phyloP scores from a whole-genome alignment of 495 filamentous ascomycete genomes.

The Parathielavia hyrcaniae region DNA sequence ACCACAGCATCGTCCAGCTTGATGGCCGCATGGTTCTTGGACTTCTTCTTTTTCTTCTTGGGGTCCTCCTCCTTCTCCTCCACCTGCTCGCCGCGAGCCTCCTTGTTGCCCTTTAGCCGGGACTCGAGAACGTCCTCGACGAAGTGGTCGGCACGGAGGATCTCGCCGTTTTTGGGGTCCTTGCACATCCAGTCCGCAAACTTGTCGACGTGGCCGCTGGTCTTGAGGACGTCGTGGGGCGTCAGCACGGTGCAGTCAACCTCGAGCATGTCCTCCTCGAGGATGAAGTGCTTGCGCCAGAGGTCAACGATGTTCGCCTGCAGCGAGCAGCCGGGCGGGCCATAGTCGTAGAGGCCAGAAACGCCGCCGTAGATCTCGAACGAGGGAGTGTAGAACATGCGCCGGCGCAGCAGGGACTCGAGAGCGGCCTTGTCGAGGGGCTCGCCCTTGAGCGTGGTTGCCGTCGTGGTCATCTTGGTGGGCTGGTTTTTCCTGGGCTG shows the following conservation, averaged over 20 bases:
- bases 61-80: constrained; percentile 54
- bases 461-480: constrained; percentile 39
- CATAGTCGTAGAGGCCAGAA: constrained; percentile 79
- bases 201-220: constrained; percentile 93
- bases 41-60: constrained; percentile 50
- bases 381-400: constrained; percentile 88
- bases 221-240: constrained; percentile 88
- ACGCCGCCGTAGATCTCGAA: constrained; percentile 93
- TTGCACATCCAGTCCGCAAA: constrained; percentile 99
- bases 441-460: constrained; percentile 81
- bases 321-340: constrained; percentile 72
- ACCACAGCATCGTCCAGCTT: constrained; percentile 63
- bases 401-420: constrained; percentile 77
- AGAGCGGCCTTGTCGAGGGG: constrained; percentile 73
- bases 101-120: constrained; percentile 73
- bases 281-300: constrained; percentile 89
- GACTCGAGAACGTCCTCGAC: constrained; percentile 87
- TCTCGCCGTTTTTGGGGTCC: constrained; percentile 94
- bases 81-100: constrained; percentile 65
- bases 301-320: constrained; percentile 80
- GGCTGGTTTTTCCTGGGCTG: constrained; percentile 34
- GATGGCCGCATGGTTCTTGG: constrained; percentile 51
- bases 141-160: constrained; percentile 90
- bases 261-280: constrained; percentile 86
- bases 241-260: constrained; percentile 81